Evolutionary conservation across 768 basidiomycete species (phyloP).

Genomic region (Termitomyces sp.): DNA sequence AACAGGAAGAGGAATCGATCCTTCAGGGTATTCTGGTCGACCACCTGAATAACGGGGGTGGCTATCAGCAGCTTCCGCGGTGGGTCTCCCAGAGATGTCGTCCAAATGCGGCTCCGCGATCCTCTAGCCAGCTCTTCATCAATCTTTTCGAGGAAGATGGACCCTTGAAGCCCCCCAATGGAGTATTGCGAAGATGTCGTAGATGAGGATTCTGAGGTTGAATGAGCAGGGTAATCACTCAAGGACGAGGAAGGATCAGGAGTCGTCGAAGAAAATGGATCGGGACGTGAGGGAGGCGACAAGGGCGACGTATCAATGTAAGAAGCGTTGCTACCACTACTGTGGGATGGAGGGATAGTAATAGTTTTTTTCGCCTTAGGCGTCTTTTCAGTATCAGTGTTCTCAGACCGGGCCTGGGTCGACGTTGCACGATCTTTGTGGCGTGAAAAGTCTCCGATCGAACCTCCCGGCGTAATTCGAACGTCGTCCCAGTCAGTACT

Average conservation of each 20-base stretch:
- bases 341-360: constrained; percentile 21
- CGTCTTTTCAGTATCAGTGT: constrained; percentile 34
- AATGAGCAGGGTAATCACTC: constrained; percentile 63
- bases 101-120: constrained; percentile 52
- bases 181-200: constrained; percentile 69
- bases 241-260: constrained; percentile 77
- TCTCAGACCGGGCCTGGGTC: constrained; percentile 16
- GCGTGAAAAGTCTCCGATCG: constrained; percentile 25
- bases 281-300: constrained; percentile 41
- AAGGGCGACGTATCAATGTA: constrained; percentile 31
- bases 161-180: constrained; percentile 40
- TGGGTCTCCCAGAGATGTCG: constrained; percentile 73
- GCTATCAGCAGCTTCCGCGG: constrained; percentile 82
- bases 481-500: constrained; percentile 70
- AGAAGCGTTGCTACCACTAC: constrained; percentile 16
- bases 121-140: constrained; percentile 67
- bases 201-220: constrained; percentile 70
- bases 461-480: constrained; percentile 44
- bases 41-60: constrained; percentile 88
- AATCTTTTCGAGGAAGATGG: constrained; percentile 59
- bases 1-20: constrained; percentile 97
- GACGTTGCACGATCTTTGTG: constrained; percentile 6
- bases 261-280: constrained; percentile 58
- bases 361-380: constrained; percentile 33
- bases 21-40: constrained; percentile 90